Percentiles rank a stretch among this genome's conserved stretches.
These are phyloP conservation scores for Coniochaeta hoffmannii DNA, from an alignment of 2,329 filamentous ascomycete species.

Conservation along the genomic window DNA sequence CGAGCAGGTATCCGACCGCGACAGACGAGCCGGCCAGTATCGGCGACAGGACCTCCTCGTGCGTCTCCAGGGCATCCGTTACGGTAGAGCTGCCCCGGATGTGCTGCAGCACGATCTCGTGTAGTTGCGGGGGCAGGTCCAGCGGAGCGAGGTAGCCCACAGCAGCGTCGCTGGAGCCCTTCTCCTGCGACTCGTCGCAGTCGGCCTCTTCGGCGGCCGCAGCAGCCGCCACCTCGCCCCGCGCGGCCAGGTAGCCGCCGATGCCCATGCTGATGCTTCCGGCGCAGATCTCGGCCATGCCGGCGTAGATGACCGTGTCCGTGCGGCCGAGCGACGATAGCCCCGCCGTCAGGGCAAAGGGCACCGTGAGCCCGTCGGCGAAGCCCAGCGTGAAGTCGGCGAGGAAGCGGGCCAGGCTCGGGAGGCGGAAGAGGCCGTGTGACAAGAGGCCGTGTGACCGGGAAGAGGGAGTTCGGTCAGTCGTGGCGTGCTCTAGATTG, in stretches of 20 bases:
- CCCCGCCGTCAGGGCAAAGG: constrained; percentile 66
- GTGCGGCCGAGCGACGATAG: constrained; percentile 53
- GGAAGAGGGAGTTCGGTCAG: not conserved
- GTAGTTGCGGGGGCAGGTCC: constrained; percentile 8
- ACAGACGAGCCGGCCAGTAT: constrained; percentile 18
- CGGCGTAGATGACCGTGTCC: constrained; percentile 59
- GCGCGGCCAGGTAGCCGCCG: constrained; percentile 59
- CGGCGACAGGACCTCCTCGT: constrained; percentile 10
- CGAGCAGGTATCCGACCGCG: constrained; percentile 20
- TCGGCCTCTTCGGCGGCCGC: constrained; percentile 14
- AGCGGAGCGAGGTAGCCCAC: constrained; percentile 10
- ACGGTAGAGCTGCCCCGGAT: constrained; percentile 1
- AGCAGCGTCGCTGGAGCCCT: constrained; percentile 8
- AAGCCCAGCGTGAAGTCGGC: constrained; percentile 43
- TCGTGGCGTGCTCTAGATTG: not conserved
- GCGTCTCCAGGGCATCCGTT: not conserved
- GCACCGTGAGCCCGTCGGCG: constrained; percentile 67
- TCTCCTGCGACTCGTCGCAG: not conserved
- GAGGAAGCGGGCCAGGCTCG: constrained; percentile 3
- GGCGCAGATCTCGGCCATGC: constrained; percentile 62
- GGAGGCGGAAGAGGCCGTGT: not conserved
- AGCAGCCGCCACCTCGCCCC: constrained; percentile 18
- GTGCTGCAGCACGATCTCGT: constrained; percentile 7
- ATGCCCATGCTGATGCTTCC: constrained; percentile 70
- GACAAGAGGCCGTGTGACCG: too few relatives aligned